Evolutionary conservation across 2,329 filamentous ascomycete species (phyloP).

Genomic region (Aspergillus fischeri): DNA sequence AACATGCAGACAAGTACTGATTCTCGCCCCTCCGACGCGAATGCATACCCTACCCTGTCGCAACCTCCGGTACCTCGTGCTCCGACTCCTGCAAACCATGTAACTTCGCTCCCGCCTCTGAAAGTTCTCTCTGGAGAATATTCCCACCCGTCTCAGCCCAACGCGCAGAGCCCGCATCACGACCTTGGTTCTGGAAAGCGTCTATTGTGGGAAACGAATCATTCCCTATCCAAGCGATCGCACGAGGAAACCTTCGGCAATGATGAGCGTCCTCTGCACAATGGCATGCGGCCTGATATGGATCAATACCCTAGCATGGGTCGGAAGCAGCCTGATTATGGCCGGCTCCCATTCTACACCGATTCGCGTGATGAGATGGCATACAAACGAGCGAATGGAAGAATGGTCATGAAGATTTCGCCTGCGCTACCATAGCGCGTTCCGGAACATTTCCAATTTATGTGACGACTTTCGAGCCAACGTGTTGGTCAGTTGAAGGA

Average conservation of each 20-base stretch:
- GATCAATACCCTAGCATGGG: constrained; percentile 20
- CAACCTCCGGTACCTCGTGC: constrained; percentile 18
- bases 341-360: constrained; percentile 20
- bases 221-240: constrained; percentile 28
- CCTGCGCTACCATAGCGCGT: constrained; percentile 16
- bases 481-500: neutral
- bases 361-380: constrained; percentile 28
- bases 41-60: constrained; percentile 39
- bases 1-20: constrained; percentile 31
- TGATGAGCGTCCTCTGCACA: constrained; percentile 38
- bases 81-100: constrained; percentile 23
- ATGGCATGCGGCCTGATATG: constrained; percentile 42
- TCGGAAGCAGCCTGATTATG: constrained; percentile 25
- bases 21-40: constrained; percentile 34
- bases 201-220: constrained; percentile 30
- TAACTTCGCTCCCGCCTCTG: constrained; percentile 34
- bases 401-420: constrained; percentile 30
- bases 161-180: constrained; percentile 19
- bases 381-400: constrained; percentile 34
- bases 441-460: neutral
- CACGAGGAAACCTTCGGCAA: constrained; percentile 39
- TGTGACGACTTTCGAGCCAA: neutral
- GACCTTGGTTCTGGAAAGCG: constrained; percentile 23
- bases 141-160: constrained; percentile 17
- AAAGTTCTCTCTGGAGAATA: constrained; percentile 32